Base-by-base conservation (phyloP, 208 protist species). In the Crithidia brevicula region DNA sequence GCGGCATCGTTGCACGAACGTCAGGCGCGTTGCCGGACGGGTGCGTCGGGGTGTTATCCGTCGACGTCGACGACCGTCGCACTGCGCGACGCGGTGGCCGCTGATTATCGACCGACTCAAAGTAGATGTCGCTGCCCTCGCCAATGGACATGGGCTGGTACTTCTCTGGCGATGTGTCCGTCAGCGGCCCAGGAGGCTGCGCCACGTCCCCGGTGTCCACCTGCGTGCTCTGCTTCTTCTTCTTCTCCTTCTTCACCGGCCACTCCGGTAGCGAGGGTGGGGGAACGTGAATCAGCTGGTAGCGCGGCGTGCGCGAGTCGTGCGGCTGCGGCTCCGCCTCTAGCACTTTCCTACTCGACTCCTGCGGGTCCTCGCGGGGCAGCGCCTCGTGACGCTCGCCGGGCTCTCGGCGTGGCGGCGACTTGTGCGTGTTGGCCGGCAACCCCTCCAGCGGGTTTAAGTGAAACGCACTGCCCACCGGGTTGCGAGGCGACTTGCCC, bases 391-490 rank as follows among this genome's bases (percentile, higher is more conserved):
- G 54, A 1, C 11, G 15, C 46, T 22, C 49, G 13, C 20, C 61
- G 4, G 45, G 28, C 47, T 64, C 43, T 7, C 7, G 30, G 15
- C 38, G 64, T 28, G 46, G 27, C n/a, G 42, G 43, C 5, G 33
- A 63, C 13, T 25, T 40, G 38, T 22, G 4, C 15, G 43, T 56
- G 30, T 1, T 63, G 33, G 2, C n/a, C 23, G 9, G 46, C n/a
- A 69, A 22, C 13, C 43, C 69, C 10, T 57, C 47, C 33, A 82
- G 40, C 51, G 77, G 77, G 33, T 70, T 72, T n/a, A 82, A 56
- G 45, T 82, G 71, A 42, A 69, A 72, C 25, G 62, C 56, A 56
- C 42, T 50, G 23, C 67, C 72, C 1, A 38, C 52, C 1, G 62
- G 11, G 58, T 74, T 77, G 31, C 67, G 66, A 15, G 56, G 61